Conservation (phyloP, 2,329 filamentous ascomycete genomes). For the Chlorencoelia australis region DNA sequence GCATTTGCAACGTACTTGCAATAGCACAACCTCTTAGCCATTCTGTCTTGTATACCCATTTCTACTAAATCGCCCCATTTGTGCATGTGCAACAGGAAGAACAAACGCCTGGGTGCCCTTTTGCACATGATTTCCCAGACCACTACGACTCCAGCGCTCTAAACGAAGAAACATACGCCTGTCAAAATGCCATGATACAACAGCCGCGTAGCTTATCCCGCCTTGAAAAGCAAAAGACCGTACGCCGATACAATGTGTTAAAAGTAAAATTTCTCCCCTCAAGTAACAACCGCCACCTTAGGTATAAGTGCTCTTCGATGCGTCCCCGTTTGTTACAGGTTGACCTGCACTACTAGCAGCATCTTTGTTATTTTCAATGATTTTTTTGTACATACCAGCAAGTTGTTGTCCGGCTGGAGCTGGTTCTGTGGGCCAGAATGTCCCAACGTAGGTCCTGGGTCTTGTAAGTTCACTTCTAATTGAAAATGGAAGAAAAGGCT, state of each 20-base stretch:
- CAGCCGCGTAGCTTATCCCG: background rate
- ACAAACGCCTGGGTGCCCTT: too few species aligned
- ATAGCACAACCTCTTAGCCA: background rate
- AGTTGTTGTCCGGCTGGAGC: constrained; percentile 18
- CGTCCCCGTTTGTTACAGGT: constrained; percentile 9
- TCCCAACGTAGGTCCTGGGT: constrained; percentile 25
- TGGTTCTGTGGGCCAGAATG: constrained; percentile 23
- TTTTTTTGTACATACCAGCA: constrained; percentile 24
- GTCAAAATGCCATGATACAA: background rate
- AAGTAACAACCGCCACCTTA: too few species aligned
- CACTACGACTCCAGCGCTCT: too few species aligned
- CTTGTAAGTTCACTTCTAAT: constrained; percentile 4
- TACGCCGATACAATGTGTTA: constrained; percentile 1
- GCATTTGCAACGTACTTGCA: background rate
- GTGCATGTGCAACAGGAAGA: too few species aligned
- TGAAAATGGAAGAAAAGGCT: constrained; percentile 1
- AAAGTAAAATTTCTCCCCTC: background rate
- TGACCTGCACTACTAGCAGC: constrained; percentile 5
- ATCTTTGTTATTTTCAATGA: constrained; percentile 12
- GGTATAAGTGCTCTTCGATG: background rate
- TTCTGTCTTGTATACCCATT: too few species aligned
- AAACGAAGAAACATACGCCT: too few species aligned
- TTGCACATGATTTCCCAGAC: background rate
- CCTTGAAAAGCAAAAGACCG: background rate
- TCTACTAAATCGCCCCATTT: too few species aligned